Evolutionary conservation across 1,284 basidiomycete species (phyloP), one percentile per base, ranked within the genome.

Genomic region (Apiotrichum akiyoshidainum): DNA sequence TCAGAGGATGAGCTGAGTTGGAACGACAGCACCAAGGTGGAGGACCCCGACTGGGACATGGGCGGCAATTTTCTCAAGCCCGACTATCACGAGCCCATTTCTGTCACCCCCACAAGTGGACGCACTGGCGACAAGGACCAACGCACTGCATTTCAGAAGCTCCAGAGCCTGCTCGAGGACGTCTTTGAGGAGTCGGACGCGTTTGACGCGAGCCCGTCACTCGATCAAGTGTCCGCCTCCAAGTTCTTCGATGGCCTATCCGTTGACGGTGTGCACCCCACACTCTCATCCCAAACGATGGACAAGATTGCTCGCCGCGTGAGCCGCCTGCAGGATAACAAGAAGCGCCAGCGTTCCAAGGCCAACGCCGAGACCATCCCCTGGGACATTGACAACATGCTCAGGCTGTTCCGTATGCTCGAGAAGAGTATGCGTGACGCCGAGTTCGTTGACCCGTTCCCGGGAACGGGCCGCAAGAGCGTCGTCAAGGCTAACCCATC

Each of bases 171-270:
- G 19, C 79, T 94, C 1, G 90, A 94, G 61, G 90, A 94, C 57
- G 84, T 95, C 21, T 89, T 94, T 65, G 90, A 94, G 71, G 89
- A 91, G 0, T 89, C 94, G 69, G 92, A 95, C 70, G 75, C 83
- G 0, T 80, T 95, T 21, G 83, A 88, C 2, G 81, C 86, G 1
- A 86, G 89, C 59, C 79, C 84, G 1, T 82, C 84, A 42, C 63
- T 80, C 6, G 70, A 77, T 14, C 84, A 86, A 56, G 76, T 91
- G 14, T 51, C 59, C 0, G 47, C 63, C 0, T 66, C 70, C 7
- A 83, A 85, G 5, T 89, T 83, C 72, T 92, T 93, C 68, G 86
- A 86, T 1, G 68, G 79, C 2, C 75, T 85, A 14, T 86, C 87
- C 0, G 66, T 76, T 16, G 85, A 88, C 50, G 78, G 80, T 47